Percentiles rank a stretch among this genome's conserved stretches.
Conservation (phyloP, 345 rosid species). For the Sapria himalayana region DNA sequence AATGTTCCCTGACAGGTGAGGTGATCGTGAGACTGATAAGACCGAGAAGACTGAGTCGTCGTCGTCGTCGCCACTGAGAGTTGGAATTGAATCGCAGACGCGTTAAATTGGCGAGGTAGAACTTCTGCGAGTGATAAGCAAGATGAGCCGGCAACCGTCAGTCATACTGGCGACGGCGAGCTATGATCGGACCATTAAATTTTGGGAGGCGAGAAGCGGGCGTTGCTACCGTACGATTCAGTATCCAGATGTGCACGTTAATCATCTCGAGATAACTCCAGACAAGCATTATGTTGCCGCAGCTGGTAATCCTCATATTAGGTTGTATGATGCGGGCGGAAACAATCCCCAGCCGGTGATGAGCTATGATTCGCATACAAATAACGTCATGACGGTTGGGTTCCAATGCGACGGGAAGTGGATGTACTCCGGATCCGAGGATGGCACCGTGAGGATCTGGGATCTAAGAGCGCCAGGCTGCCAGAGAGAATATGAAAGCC, state of each 20-base stretch:
- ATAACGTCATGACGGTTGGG: conserved; percentile 92
- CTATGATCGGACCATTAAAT: conserved; percentile 76
- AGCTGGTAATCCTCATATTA: conserved; percentile 84
- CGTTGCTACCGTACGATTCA: conserved; percentile 87
- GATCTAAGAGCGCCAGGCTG: conserved; percentile 94
- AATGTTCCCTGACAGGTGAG: too few species aligned
- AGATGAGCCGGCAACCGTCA: conserved; percentile 64
- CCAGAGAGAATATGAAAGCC: conserved; percentile 95
- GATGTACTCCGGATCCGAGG: conserved; percentile 99
- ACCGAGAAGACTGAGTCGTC: too few species aligned
- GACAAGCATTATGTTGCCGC: conserved; percentile 69
- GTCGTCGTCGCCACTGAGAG: too few species aligned
- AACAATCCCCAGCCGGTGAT: conserved; percentile 64
- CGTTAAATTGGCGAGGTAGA: too few species aligned
- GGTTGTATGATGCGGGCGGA: conserved; percentile 67
- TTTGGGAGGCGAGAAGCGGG: conserved; percentile 92
- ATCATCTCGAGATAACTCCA: conserved; percentile 86
- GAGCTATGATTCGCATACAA: conserved; percentile 87
- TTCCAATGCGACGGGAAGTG: conserved; percentile 93
- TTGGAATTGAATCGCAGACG: too few species aligned
- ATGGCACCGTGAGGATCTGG: conserved; percentile 94
- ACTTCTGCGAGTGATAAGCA: too few species aligned
- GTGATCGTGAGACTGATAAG: too few species aligned
- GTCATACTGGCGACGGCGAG: conserved; percentile 89
- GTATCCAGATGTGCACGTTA: conserved; percentile 91